Conservation (phyloP, 805 yeast species). For the Metschnikowia amazonensis region DNA sequence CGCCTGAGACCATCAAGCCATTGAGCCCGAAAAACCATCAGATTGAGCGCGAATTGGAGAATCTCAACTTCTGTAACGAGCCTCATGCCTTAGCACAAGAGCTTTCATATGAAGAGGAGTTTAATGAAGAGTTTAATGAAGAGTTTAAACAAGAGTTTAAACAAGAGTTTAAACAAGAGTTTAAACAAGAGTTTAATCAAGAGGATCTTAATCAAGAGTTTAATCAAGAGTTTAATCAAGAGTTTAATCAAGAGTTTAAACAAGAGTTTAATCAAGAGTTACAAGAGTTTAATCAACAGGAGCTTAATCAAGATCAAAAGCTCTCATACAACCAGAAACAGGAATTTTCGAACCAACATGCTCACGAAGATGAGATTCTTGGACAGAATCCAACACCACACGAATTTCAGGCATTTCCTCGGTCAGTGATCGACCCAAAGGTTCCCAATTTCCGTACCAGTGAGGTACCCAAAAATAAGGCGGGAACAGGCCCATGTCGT, state of each 20-base stretch:
- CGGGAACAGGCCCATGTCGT: conserved; percentile 83
- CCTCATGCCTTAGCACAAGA: conserved; percentile 1
- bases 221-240: too few species aligned
- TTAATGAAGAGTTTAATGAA: conserved; percentile 6
- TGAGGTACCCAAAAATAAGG: conserved; percentile 26
- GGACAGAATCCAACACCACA: conserved; percentile 14
- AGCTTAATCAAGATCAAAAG: too few species aligned
- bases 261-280: too few species aligned
- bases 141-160: too few species aligned
- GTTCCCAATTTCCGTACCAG: conserved; percentile 15
- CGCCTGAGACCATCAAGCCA: conserved; percentile 27
- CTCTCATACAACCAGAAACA: too few species aligned
- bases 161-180: too few species aligned
- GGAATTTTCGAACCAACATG: too few species aligned
- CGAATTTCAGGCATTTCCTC: conserved; percentile 19
- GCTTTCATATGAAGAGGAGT: not conserved
- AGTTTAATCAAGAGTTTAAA: too few species aligned
- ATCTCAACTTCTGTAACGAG: conserved; percentile 22
- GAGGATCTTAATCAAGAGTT: too few species aligned
- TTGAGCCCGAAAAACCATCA: conserved; percentile 34
- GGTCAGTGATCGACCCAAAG: conserved; percentile 14
- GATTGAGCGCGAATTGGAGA: conserved; percentile 31
- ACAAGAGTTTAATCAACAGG: too few species aligned
- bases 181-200: too few species aligned
- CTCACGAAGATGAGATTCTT: conserved; percentile 16